Evolutionary conservation across 352 stramenopile species (phyloP).

Genomic region (Phytophthora citricola): DNA sequence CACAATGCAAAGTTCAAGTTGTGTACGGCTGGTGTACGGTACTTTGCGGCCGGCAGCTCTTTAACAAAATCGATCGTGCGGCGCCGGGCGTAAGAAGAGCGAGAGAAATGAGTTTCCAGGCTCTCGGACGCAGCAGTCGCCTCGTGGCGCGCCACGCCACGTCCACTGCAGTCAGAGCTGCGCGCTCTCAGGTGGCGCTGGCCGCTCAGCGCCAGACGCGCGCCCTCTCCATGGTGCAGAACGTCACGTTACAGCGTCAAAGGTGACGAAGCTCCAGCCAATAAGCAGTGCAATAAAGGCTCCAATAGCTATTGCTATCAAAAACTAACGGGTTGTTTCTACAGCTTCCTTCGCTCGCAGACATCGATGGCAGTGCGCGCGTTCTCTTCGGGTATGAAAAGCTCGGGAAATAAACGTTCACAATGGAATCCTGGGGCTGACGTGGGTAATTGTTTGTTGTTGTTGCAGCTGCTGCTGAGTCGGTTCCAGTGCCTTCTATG

Average conservation of each 20-base stretch:
- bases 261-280: constrained; percentile 23
- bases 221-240: constrained; percentile 43
- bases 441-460: neutral
- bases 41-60: constrained; percentile 7
- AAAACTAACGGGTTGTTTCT: neutral
- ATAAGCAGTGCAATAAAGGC: neutral
- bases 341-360: constrained; percentile 38
- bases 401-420: neutral
- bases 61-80: constrained; percentile 34
- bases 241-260: constrained; percentile 17
- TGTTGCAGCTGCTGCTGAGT: constrained; percentile 45
- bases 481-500: constrained; percentile 88
- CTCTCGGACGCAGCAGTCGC: constrained; percentile 48
- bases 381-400: constrained; percentile 58
- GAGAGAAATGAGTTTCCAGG: constrained; percentile 64
- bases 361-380: constrained; percentile 33
- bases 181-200: constrained; percentile 17
- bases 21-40: constrained; percentile 28
- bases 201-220: constrained; percentile 19
- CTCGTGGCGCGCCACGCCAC: constrained; percentile 35
- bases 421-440: neutral
- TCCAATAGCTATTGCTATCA: neutral
- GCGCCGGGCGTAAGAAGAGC: neutral
- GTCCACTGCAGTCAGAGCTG: constrained; percentile 18
- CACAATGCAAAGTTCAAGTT: constrained; percentile 32